Evolutionary conservation across 2,329 filamentous ascomycete genomes (phyloP).

Genomic region (Fusarium beomiforme): DNA sequence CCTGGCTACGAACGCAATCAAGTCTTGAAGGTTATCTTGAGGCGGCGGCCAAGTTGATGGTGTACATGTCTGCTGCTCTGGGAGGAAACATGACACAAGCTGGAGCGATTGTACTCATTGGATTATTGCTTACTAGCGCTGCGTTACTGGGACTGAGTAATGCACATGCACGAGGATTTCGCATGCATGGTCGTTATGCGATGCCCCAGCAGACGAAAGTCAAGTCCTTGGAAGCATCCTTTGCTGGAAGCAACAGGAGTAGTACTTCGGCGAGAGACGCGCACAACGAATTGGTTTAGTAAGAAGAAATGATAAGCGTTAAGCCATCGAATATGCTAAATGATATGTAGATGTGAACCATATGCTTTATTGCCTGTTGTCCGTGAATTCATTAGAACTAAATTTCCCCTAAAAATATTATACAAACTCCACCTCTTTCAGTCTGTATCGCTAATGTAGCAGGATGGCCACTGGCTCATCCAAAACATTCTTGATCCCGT

Average conservation of each 20-base stretch:
- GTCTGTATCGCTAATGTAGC: background rate
- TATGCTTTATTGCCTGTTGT: constrained; percentile 10
- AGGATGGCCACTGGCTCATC: background rate
- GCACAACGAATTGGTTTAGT: background rate
- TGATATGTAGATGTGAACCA: background rate
- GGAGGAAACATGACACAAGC: constrained; percentile 65
- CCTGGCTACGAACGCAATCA: constrained; percentile 65
- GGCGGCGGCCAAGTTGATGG: constrained; percentile 64
- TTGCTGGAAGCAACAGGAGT: background rate
- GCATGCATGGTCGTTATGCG: constrained; percentile 62
- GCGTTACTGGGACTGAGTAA: constrained; percentile 66
- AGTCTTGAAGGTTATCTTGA: constrained; percentile 61
- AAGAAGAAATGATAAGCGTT: background rate
- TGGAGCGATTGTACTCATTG: constrained; percentile 62
- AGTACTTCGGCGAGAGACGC: background rate
- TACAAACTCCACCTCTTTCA: constrained; percentile 32
- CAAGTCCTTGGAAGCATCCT: background rate
- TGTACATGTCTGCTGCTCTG: constrained; percentile 66
- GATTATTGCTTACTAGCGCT: constrained; percentile 62
- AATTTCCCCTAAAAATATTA: constrained; percentile 3
- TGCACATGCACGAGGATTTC: constrained; percentile 56
- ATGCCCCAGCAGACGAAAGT: constrained; percentile 33
- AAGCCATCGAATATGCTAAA: background rate
- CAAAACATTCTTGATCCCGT: background rate
- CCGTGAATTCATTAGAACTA: constrained; percentile 29